Evolutionary conservation across 2,329 filamentous ascomycete genomes (phyloP), one percentile per base, ranked within the genome.

Genomic region (Colletotrichum eremochloae): DNA sequence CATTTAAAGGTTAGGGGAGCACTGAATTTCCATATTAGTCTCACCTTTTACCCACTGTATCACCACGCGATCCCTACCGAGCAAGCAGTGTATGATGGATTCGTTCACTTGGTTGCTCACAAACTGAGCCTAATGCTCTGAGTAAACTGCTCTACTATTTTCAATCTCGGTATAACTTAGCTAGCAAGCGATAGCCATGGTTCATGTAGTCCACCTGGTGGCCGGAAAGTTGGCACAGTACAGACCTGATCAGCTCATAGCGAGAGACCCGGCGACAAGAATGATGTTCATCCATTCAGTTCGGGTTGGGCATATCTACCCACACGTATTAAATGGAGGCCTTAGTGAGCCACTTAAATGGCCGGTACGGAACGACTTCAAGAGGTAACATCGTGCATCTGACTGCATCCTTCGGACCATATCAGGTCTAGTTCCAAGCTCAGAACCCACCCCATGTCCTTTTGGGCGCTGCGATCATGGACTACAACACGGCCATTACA

Each of bases 181-280:
- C 29, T 29, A 50, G 8, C 24, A 50, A 50, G 11, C 11, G 48
- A 5, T 50, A 24, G 11, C n/a, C 29, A 14, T 50, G 11, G 11
- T 50, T 12, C n/a, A 52, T 7, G n/a, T 15, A 29, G 5, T 31
- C 12, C 12, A 15, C 48, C 5, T 53, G 29, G 24, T 33, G 29
- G 18, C 29, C 14, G 1, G 9, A 31, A 15, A 33, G 3, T 20
- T 4, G 1, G 5, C 29, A 53, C 15, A 53, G 6, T 33, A 5
- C 50, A 18, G 15, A 18, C 29, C 14, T 53, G 29, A 6, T 18
- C 14, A 53, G 11, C 40, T 33, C 2, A 46, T 42, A 24, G 11
- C 31, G 20, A 63, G 76, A 58, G 75, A n/a, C 38, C 40, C 56
- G 65, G 50, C 18, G 24, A 52, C 5, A 15, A 36, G 42, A 46